Percentiles rank a stretch among this genome's conserved stretches.
Evolutionary conservation across 2,329 filamentous ascomycete species (phyloP).

Genomic region (Botryotinia narcissicola): DNA sequence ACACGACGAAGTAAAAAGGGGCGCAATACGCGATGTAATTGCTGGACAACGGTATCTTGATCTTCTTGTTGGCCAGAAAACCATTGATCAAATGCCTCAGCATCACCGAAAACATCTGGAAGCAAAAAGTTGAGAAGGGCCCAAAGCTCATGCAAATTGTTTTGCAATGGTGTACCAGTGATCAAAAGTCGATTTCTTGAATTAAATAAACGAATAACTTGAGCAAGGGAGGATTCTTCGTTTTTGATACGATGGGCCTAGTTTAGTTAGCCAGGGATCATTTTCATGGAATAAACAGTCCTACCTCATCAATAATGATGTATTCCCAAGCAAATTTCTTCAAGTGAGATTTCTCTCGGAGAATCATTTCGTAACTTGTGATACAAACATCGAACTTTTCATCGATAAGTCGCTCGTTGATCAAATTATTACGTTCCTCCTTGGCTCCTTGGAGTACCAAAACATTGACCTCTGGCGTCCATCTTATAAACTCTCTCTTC

Average conservation of each 20-base stretch:
- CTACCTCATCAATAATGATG: slow-evolving; percentile 91
- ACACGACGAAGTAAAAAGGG: slow-evolving; percentile 94
- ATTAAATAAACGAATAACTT: slow-evolving; percentile 94
- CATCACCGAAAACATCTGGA: slow-evolving; percentile 96
- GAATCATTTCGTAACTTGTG: slow-evolving; percentile 98
- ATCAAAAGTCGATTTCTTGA: slow-evolving; percentile 94
- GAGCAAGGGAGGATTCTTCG: slow-evolving; percentile 92
- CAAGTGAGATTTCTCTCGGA: slow-evolving; percentile 88
- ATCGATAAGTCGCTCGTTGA: slow-evolving; percentile 86
- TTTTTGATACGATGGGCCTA: slow-evolving; percentile 95
- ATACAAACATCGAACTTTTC: slow-evolving; percentile 98
- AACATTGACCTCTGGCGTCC: slow-evolving; percentile 95
- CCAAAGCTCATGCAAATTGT: slow-evolving; percentile 98
- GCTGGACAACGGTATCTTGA: slow-evolving; percentile 93
- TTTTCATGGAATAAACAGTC: slow-evolving; percentile 3
- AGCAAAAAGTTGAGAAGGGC: slow-evolving; percentile 94
- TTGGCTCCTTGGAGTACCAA: slow-evolving; percentile 93
- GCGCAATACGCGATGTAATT: slow-evolving; percentile 86
- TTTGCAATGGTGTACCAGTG: slow-evolving; percentile 93
- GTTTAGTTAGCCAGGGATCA: slow-evolving; percentile 21
- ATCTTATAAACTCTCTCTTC: slow-evolving; percentile 89
- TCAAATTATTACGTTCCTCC: slow-evolving; percentile 83
- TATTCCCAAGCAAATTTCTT: slow-evolving; percentile 99
- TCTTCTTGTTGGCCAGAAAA: slow-evolving; percentile 88
- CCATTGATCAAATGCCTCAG: slow-evolving; percentile 97